These are phyloP conservation scores for Eucalyptus brandiana DNA, from an alignment of 345 rosid species.

Conservation along the genomic window DNA sequence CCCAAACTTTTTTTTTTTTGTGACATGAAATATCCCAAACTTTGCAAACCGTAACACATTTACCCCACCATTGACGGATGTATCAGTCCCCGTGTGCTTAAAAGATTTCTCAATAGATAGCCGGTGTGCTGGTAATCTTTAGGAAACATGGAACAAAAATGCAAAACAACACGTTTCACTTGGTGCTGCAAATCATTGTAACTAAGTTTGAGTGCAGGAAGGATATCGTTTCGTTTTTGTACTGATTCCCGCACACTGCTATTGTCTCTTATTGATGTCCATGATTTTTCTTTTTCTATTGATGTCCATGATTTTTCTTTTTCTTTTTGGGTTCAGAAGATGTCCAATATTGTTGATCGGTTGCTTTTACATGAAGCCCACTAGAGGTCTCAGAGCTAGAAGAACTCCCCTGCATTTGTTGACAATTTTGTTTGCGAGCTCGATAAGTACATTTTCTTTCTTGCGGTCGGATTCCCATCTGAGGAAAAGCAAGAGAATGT, in stretches of 20 bases:
- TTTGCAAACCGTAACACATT: too few species aligned
- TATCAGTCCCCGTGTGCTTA: neutral
- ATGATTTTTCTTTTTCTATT: too few species aligned
- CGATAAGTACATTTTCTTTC: neutral
- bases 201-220: neutral
- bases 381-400: neutral
- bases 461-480: neutral
- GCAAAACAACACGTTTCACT: neutral
- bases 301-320: too few species aligned
- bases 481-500: neutral
- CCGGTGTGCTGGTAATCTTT: neutral
- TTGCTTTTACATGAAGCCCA: neutral
- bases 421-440: neutral
- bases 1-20: too few species aligned
- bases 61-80: neutral
- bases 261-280: neutral
- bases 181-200: neutral
- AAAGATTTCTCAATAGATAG: neutral
- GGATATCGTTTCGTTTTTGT: neutral
- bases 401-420: neutral
- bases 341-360: neutral
- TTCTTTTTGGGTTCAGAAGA: neutral
- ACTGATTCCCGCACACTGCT: neutral
- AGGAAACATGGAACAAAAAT: neutral
- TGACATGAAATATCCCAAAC: too few species aligned